Evolutionary conservation across 306 rosid species (phyloP).

Genomic region (Nissolia schottii): DNA sequence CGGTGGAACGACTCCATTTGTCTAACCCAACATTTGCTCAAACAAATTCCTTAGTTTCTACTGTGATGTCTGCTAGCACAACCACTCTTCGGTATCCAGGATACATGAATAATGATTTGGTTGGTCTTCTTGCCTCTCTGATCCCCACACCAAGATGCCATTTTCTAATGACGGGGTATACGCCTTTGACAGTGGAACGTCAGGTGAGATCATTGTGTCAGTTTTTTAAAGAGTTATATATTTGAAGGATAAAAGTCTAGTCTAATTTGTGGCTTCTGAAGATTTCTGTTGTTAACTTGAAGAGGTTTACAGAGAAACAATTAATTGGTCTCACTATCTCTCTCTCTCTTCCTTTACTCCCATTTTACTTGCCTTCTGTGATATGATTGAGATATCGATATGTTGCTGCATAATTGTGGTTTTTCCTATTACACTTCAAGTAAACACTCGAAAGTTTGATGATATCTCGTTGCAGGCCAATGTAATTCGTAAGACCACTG

Average conservation of each 20-base stretch:
- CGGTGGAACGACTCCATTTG: slow-evolving; percentile 97
- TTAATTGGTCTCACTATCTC: background rate
- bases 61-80: slow-evolving; percentile 98
- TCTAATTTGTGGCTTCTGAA: background rate
- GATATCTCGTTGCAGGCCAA: slow-evolving; percentile 65
- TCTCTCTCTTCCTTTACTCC: background rate
- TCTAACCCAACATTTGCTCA: slow-evolving; percentile 96
- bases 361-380: background rate
- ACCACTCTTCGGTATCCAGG: slow-evolving; percentile 98
- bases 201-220: slow-evolving; percentile 51
- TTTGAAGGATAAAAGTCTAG: background rate
- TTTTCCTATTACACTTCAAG: slow-evolving; percentile 1
- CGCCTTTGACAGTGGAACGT: slow-evolving; percentile 95
- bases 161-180: slow-evolving; percentile 98
- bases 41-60: slow-evolving; percentile 95
- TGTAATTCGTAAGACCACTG: slow-evolving; percentile 96
- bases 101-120: slow-evolving; percentile 98
- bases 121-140: slow-evolving; percentile 95
- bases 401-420: background rate
- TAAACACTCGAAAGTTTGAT: slow-evolving; percentile 10
- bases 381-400: background rate
- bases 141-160: slow-evolving; percentile 99
- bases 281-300: slow-evolving; percentile 11
- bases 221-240: background rate
- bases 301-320: background rate